phyloP scores from a whole-genome alignment of 129 eudicot species.

The Calendula officinalis region DNA sequence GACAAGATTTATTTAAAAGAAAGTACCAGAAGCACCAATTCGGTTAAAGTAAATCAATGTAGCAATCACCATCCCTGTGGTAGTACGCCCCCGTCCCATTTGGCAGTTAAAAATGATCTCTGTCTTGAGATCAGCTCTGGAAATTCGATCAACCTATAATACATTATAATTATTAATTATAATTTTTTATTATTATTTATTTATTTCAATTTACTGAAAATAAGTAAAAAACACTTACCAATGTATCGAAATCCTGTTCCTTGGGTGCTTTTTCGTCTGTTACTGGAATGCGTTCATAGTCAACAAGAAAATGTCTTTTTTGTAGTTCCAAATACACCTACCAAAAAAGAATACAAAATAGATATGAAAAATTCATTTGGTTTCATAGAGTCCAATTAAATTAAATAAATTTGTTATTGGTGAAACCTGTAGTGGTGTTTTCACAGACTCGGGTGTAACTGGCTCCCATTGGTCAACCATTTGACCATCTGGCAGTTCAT shows the following conservation, averaged over 20 bases:
- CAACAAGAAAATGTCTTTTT: constrained; percentile 58
- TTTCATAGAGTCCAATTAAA: constrained; percentile 5
- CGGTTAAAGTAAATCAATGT: constrained; percentile 78
- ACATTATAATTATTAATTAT: constrained; percentile 11
- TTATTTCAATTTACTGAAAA: background rate
- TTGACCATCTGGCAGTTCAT: constrained; percentile 98
- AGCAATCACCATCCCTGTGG: constrained; percentile 99
- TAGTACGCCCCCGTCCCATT: constrained; percentile 99
- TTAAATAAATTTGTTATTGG: background rate
- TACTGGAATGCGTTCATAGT: constrained; percentile 90
- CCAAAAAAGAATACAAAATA: constrained; percentile 10
- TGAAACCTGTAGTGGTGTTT: constrained; percentile 88
- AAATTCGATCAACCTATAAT: constrained; percentile 70
- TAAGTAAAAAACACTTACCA: constrained; percentile 49
- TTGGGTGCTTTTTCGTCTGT: constrained; percentile 97
- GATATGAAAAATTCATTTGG: constrained; percentile 1
- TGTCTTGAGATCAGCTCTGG: constrained; percentile 65
- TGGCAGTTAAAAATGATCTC: constrained; percentile 90
- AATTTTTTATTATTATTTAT: background rate
- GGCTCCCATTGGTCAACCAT: constrained; percentile 99
- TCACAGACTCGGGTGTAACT: constrained; percentile 73
- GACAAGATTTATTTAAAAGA: constrained; percentile 10
- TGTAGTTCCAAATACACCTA: constrained; percentile 91
- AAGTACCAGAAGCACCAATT: constrained; percentile 85
- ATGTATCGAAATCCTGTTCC: constrained; percentile 92